Evolutionary conservation across 208 protist species (phyloP).

Genomic region (Wallacemonas rigidus): DNA sequence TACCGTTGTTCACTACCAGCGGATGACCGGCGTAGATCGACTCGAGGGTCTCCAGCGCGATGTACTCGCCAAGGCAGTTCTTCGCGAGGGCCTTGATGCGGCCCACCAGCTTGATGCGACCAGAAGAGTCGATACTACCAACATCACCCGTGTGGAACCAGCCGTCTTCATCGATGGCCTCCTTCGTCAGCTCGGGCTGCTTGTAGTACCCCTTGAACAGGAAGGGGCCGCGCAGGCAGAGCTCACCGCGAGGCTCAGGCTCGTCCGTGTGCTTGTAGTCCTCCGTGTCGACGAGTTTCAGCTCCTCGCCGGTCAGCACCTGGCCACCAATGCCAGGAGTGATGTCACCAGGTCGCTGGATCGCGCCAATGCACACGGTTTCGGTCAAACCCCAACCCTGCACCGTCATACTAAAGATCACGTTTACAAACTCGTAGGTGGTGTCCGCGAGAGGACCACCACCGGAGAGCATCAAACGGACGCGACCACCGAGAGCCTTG

Average conservation of each 20-base stretch:
- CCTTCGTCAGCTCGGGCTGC: slow-evolving; percentile 81
- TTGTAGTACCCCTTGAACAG: slow-evolving; percentile 93
- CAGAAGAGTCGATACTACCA: slow-evolving; percentile 50
- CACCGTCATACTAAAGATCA: slow-evolving; percentile 35
- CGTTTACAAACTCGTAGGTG: slow-evolving; percentile 50
- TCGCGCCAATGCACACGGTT: slow-evolving; percentile 38
- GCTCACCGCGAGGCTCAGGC: slow-evolving; percentile 70
- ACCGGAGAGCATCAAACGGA: slow-evolving; percentile 52
- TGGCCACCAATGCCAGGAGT: slow-evolving; percentile 19
- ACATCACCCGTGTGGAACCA: slow-evolving; percentile 92
- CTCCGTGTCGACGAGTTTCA: slow-evolving; percentile 84
- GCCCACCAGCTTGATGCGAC: slow-evolving; percentile 75
- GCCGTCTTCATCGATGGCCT: slow-evolving; percentile 77
- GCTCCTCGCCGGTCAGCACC: slow-evolving; percentile 47
- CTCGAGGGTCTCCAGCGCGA: slow-evolving; percentile 86
- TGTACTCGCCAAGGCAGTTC: slow-evolving; percentile 92
- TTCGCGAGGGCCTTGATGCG: slow-evolving; percentile 93
- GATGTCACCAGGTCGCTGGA: slow-evolving; percentile 36
- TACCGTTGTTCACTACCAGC: slow-evolving; percentile 65
- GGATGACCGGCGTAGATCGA: slow-evolving; percentile 64
- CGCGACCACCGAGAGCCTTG: slow-evolving; percentile 39
- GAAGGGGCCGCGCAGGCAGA: slow-evolving; percentile 77
- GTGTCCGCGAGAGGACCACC: slow-evolving; percentile 44
- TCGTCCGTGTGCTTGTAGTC: slow-evolving; percentile 52
- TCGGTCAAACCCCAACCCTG: slow-evolving; percentile 78